These are phyloP conservation scores for Gaultheria prostrata DNA, from an alignment of 148 eudicot genomes.

Conservation along the genomic window DNA sequence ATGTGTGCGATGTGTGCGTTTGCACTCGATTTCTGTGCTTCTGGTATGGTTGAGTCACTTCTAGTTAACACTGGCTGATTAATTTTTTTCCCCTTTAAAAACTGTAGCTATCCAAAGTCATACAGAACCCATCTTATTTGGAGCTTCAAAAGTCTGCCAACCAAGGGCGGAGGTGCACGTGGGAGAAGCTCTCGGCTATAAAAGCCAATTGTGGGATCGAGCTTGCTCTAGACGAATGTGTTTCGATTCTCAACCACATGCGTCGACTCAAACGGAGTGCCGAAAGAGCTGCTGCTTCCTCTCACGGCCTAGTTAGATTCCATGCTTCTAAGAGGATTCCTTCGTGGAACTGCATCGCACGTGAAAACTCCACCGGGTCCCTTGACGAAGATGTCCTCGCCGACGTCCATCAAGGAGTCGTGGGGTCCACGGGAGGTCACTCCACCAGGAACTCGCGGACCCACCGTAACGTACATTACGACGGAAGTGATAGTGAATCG, in stretches of 20 bases:
- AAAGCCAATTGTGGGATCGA: slow-evolving; percentile 96
- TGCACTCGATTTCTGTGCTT: neutral
- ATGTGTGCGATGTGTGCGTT: neutral
- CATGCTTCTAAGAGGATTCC: slow-evolving; percentile 84
- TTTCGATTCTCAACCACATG: slow-evolving; percentile 88
- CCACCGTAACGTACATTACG: slow-evolving; percentile 35
- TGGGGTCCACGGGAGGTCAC: slow-evolving; percentile 26
- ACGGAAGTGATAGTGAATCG: slow-evolving; percentile 83
- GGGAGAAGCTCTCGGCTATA: slow-evolving; percentile 98
- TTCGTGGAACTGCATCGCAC: slow-evolving; percentile 89
- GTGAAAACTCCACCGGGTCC: slow-evolving; percentile 90
- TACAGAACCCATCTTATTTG: slow-evolving; percentile 77
- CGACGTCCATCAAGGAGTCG: slow-evolving; percentile 19
- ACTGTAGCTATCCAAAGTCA: slow-evolving; percentile 48
- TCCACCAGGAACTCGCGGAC: slow-evolving; percentile 31
- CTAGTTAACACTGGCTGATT: neutral
- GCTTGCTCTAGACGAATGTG: slow-evolving; percentile 88
- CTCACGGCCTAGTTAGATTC: slow-evolving; percentile 48
- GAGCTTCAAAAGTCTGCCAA: slow-evolving; percentile 94
- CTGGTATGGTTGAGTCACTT: neutral
- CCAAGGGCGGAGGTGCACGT: slow-evolving; percentile 92
- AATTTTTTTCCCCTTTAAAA: neutral
- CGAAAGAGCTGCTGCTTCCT: slow-evolving; percentile 57
- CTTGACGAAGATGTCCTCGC: slow-evolving; percentile 56
- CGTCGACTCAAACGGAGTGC: slow-evolving; percentile 73